Conservation (phyloP, 2,329 filamentous ascomycete genomes). For the Fusarium falciforme region DNA sequence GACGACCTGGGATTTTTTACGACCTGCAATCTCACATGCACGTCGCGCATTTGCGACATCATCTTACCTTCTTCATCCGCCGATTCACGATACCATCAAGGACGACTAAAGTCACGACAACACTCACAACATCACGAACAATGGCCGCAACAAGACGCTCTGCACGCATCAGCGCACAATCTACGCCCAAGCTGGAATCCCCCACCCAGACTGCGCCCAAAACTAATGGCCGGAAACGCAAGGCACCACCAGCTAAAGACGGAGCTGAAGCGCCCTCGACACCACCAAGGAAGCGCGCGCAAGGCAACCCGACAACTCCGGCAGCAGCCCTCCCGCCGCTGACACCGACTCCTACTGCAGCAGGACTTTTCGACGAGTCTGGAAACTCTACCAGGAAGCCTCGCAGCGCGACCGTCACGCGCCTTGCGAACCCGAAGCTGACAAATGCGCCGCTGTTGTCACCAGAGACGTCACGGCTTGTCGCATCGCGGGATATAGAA, state of each 20-base stretch:
- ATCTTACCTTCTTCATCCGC: not conserved
- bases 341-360: conserved; percentile 61
- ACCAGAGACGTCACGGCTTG: conserved; percentile 73
- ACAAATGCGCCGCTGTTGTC: conserved; percentile 80
- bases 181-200: conserved; percentile 25
- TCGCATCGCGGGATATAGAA: conserved; percentile 62
- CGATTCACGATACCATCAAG: conserved; percentile 19
- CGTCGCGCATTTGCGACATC: conserved; percentile 8
- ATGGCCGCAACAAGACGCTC: conserved; percentile 54
- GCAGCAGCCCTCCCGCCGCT: conserved; percentile 49
- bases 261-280: conserved; percentile 43
- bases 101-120: not conserved
- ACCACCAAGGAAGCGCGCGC: conserved; percentile 48
- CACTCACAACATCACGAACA: conserved; percentile 20
- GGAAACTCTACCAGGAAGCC: conserved; percentile 51
- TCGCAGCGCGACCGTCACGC: conserved; percentile 56
- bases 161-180: conserved; percentile 53
- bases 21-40: conserved; percentile 23
- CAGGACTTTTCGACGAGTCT: conserved; percentile 52
- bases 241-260: conserved; percentile 39
- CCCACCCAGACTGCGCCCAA: conserved; percentile 36
- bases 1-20: not conserved
- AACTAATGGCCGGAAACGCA: conserved; percentile 50
- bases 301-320: conserved; percentile 32
- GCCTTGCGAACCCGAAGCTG: conserved; percentile 70